phyloP scores from a whole-genome alignment of 2,329 filamentous ascomycete species.

The Ophiostoma perfectum region DNA sequence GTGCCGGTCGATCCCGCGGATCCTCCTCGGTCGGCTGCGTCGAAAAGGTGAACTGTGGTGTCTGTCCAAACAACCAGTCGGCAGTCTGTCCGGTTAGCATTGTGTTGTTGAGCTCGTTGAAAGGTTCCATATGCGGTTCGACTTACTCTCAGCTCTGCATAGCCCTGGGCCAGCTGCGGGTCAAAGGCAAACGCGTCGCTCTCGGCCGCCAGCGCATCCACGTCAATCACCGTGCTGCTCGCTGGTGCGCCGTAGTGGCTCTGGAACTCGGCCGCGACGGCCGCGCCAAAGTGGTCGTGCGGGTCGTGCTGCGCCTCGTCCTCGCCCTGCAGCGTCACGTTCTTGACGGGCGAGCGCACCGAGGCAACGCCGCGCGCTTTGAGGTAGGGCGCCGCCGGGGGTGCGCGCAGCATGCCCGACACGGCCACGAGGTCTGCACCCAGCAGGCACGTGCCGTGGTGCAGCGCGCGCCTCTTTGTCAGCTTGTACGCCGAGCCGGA shows the following conservation, averaged over 20 bases:
- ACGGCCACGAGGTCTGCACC: slow-evolving; percentile 67
- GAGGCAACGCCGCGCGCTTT: slow-evolving; percentile 83
- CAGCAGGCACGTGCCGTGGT: slow-evolving; percentile 88
- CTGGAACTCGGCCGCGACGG: slow-evolving; percentile 61
- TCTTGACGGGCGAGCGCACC: slow-evolving; percentile 76
- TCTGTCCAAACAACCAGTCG: slow-evolving; percentile 80
- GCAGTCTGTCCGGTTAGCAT: slow-evolving; percentile 41
- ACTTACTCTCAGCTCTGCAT: slow-evolving; percentile 46
- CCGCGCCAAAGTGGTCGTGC: slow-evolving; percentile 42
- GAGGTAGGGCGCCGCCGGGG: slow-evolving; percentile 64
- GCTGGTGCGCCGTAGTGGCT: slow-evolving; percentile 54
- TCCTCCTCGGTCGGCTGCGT: slow-evolving; percentile 55
- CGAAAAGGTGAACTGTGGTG: slow-evolving; percentile 73
- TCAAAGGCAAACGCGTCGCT: slow-evolving; percentile 39
- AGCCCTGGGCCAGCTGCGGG: slow-evolving; percentile 45
- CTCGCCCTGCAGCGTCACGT: slow-evolving; percentile 45
- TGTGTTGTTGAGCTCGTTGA: background rate
- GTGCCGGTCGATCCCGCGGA: slow-evolving; percentile 48
- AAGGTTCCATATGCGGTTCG: background rate
- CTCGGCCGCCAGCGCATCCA: slow-evolving; percentile 45
- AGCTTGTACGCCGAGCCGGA: slow-evolving; percentile 95
- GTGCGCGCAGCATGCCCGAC: slow-evolving; percentile 67
- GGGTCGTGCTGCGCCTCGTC: slow-evolving; percentile 7
- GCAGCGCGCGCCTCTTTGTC: slow-evolving; percentile 68
- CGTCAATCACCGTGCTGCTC: slow-evolving; percentile 32